Conservation (phyloP, 2,329 filamentous ascomycete genomes). For the Aciculosporium take region DNA sequence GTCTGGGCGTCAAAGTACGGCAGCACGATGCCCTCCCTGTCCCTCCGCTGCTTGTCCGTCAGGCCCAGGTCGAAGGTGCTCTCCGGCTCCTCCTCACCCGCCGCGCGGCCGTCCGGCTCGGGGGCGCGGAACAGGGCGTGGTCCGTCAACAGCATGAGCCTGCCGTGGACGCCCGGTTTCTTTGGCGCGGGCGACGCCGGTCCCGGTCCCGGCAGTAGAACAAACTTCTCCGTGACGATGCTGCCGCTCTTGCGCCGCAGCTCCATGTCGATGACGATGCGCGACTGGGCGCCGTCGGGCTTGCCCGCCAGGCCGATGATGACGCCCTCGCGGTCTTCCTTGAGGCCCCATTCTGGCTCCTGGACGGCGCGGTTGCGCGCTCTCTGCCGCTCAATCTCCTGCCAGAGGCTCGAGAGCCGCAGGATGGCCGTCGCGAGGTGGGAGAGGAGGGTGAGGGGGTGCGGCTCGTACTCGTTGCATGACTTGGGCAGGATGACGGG, state of each 20-base stretch:
- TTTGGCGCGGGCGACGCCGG: constrained; percentile 8
- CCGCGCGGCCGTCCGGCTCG: constrained; percentile 18
- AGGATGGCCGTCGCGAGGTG: constrained; percentile 87
- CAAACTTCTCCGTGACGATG: constrained; percentile 55
- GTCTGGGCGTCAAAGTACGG: constrained; percentile 96
- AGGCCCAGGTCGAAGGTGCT: constrained; percentile 77
- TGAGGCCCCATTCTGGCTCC: constrained; percentile 65
- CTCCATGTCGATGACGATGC: constrained; percentile 73
- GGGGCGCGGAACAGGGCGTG: constrained; percentile 52
- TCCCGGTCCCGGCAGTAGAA: constrained; percentile 23
- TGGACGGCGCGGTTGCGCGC: constrained; percentile 61
- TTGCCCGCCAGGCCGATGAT: constrained; percentile 51
- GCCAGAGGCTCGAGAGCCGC: constrained; percentile 55
- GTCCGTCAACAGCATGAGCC: constrained; percentile 54
- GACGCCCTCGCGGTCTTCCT: constrained; percentile 64
- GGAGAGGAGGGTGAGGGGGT: constrained; percentile 55
- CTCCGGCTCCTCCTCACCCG: constrained; percentile 41
- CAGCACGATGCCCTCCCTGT: constrained; percentile 77
- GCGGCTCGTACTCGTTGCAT: constrained; percentile 45
- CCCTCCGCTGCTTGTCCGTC: constrained; percentile 78
- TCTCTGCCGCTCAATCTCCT: constrained; percentile 59
- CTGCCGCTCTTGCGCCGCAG: constrained; percentile 71
- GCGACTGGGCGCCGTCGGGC: constrained; percentile 12
- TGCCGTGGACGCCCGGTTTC: constrained; percentile 16
- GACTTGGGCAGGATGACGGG: constrained; percentile 36